Conservation (phyloP, 2,329 filamentous ascomycete genomes). For the Pyricularia pennisetigena region DNA sequence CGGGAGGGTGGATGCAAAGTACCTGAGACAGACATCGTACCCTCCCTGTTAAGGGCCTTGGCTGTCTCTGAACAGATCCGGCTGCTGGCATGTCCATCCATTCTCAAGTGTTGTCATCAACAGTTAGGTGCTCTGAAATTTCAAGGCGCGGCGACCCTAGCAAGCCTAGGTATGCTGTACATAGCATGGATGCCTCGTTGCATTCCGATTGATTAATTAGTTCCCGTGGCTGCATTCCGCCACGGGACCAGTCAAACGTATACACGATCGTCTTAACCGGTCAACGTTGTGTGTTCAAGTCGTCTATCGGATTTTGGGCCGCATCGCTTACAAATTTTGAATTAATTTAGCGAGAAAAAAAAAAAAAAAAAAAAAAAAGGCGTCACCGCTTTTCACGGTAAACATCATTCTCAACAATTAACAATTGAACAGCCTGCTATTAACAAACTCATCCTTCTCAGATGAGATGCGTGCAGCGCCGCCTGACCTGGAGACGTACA, state of each 20-base stretch:
- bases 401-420: background rate
- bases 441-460: background rate
- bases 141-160: background rate
- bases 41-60: background rate
- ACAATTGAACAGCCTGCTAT: background rate
- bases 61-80: background rate
- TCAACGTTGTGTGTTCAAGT: background rate
- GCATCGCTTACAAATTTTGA: background rate
- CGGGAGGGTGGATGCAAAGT: background rate
- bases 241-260: background rate
- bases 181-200: background rate
- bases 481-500: background rate
- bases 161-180: background rate
- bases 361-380: background rate
- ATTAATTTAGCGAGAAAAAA: background rate
- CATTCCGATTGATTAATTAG: background rate
- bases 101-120: background rate
- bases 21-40: background rate
- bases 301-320: background rate
- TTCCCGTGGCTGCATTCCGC: background rate
- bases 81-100: background rate
- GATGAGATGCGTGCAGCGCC: background rate
- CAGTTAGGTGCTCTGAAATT: background rate
- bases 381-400: background rate
- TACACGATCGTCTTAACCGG: background rate